Percentiles rank a stretch among this genome's conserved stretches.
Evolutionary conservation across 768 basidiomycete genomes (phyloP).

Genomic region (Amyloporia xantha): DNA sequence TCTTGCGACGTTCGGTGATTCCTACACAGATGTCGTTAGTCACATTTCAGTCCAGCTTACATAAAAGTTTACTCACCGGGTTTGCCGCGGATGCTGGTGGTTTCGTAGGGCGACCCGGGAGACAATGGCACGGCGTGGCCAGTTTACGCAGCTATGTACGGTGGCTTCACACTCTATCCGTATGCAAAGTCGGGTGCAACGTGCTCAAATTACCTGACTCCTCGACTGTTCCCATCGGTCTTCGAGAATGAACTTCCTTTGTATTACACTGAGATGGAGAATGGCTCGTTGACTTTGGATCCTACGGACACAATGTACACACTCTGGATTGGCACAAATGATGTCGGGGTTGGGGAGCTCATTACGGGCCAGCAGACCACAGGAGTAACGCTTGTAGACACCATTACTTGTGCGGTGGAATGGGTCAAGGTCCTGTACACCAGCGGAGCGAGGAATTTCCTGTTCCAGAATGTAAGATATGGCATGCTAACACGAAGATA

Average conservation of each 20-base stretch:
- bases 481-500: no score
- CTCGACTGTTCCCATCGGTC: constrained; percentile 48
- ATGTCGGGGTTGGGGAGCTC: constrained; percentile 49
- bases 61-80: not conserved
- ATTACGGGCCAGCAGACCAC: constrained; percentile 41
- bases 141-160: constrained; percentile 50
- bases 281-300: constrained; percentile 34
- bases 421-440: constrained; percentile 53
- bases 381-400: constrained; percentile 50
- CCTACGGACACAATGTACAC: constrained; percentile 51
- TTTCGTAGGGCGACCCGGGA: constrained; percentile 17
- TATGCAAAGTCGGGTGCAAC: constrained; percentile 58
- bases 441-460: constrained; percentile 56
- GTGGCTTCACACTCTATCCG: constrained; percentile 42
- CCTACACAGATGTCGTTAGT: constrained; percentile 44
- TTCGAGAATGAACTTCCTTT: constrained; percentile 49
- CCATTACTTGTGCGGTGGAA: constrained; percentile 49
- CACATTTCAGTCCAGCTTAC: not conserved
- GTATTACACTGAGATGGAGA: constrained; percentile 38
- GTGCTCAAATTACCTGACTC: constrained; percentile 56
- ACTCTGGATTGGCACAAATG: constrained; percentile 57
- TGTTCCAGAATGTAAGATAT: constrained; percentile 63
- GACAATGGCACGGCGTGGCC: constrained; percentile 52
- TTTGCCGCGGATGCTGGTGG: not conserved
- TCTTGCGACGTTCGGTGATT: constrained; percentile 63